phyloP scores from a whole-genome alignment of 2,329 filamentous ascomycete species.

The Penicillium palitans region DNA sequence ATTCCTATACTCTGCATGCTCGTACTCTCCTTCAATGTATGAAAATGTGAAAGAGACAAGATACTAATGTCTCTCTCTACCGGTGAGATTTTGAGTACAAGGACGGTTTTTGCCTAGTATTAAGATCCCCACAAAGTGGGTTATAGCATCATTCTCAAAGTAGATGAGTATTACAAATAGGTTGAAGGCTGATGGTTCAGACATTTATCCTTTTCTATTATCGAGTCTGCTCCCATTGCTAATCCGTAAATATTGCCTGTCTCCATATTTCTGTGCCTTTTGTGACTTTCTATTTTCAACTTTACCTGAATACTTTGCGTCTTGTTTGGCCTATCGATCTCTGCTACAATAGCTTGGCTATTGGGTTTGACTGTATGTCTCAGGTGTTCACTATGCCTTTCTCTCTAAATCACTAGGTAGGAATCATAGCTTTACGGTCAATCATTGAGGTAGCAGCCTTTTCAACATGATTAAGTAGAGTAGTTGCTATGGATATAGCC shows the following conservation, averaged over 20 bases:
- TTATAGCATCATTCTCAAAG: neutral
- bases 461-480: neutral
- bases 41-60: neutral
- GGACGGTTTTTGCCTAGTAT: too few relatives aligned
- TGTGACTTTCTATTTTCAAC: neutral
- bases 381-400: neutral
- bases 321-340: neutral
- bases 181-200: neutral
- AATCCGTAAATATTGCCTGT: neutral
- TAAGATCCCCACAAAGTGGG: neutral
- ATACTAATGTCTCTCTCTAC: neutral
- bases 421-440: neutral
- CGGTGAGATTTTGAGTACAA: neutral
- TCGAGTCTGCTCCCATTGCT: neutral
- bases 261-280: neutral
- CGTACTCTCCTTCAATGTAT: neutral
- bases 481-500: neutral
- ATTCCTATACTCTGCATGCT: neutral
- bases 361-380: too few relatives aligned
- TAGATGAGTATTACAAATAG: neutral
- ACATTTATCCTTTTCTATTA: neutral
- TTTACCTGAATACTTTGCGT: neutral
- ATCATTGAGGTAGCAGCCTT: too few relatives aligned
- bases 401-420: too few relatives aligned
- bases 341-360: neutral